Percentiles rank a stretch among this genome's conserved stretches.
Conservation (phyloP, 805 yeast species). For the Ogataea methanolica region DNA sequence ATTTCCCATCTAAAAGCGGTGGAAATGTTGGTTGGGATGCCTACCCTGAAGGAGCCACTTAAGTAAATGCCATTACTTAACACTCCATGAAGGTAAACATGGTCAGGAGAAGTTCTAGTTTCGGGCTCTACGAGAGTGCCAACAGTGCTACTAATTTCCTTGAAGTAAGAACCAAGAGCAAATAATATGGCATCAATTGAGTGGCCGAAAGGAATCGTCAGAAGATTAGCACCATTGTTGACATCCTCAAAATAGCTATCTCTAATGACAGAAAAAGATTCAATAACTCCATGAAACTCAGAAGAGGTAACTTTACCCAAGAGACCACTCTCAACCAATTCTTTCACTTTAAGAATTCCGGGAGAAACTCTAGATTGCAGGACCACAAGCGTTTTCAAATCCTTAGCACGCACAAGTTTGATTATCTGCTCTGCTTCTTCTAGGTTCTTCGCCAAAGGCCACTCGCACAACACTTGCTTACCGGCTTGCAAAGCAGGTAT, state of each 20-base stretch:
- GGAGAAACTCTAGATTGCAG: not conserved
- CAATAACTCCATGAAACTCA: not conserved
- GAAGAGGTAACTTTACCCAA: not conserved
- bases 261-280: not conserved
- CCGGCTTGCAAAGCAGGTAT: not conserved
- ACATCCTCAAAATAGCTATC: not conserved
- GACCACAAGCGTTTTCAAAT: not conserved
- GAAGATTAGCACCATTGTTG: constrained; percentile 4
- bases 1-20: not conserved
- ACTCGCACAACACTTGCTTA: constrained; percentile 1
- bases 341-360: not conserved
- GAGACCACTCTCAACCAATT: not conserved
- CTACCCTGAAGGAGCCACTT: not conserved
- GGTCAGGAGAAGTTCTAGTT: not conserved
- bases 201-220: constrained; percentile 5
- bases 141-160: not conserved
- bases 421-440: constrained; percentile 1
- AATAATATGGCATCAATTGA: constrained; percentile 2
- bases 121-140: not conserved
- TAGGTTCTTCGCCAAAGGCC: constrained; percentile 4
- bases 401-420: not conserved
- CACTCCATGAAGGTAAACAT: not conserved
- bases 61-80: not conserved
- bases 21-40: not conserved
- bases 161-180: not conserved